These are phyloP conservation scores for Cantharellus cinnabarinus DNA, from an alignment of 768 basidiomycete species.

Conservation along the genomic window DNA sequence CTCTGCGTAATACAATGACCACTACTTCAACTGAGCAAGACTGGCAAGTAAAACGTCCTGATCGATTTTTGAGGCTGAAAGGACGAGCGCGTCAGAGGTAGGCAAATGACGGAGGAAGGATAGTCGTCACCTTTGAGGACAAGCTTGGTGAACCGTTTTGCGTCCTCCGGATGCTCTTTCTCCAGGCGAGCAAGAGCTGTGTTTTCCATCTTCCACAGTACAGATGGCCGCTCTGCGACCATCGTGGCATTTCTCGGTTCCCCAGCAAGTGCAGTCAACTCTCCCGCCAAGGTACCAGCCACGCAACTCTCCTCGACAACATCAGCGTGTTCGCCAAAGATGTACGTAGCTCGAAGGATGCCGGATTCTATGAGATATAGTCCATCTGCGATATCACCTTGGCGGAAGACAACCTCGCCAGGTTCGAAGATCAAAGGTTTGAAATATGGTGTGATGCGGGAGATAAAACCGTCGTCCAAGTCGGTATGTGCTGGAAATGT, in stretches of 20 bases:
- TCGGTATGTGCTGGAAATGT: slow-evolving; percentile 57
- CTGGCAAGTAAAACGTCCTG: slow-evolving; percentile 41
- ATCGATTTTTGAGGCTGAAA: slow-evolving; percentile 40
- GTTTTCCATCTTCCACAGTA: slow-evolving; percentile 61
- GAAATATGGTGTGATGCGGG: slow-evolving; percentile 50
- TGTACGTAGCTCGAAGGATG: slow-evolving; percentile 63
- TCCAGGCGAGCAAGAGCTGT: slow-evolving; percentile 42
- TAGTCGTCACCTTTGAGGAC: slow-evolving; percentile 45
- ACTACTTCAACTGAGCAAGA: slow-evolving; percentile 18
- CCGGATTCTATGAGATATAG: slow-evolving; percentile 81
- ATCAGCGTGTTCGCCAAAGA: slow-evolving; percentile 46
- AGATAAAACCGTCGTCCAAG: slow-evolving; percentile 32
- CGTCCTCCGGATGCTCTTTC: slow-evolving; percentile 41
- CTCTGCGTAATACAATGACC: neutral
- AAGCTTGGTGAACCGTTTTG: slow-evolving; percentile 41
- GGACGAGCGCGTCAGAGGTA: neutral
- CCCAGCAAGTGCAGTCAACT: slow-evolving; percentile 66
- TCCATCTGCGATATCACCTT: slow-evolving; percentile 58
- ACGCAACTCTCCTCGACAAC: slow-evolving; percentile 81
- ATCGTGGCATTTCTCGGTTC: slow-evolving; percentile 71
- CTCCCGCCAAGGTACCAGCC: slow-evolving; percentile 79
- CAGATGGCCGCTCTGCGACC: slow-evolving; percentile 53
- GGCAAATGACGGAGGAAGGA: neutral
- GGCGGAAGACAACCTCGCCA: slow-evolving; percentile 50
- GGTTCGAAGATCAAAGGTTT: slow-evolving; percentile 34